Conservation (phyloP, 148 eudicot genomes). For the Rhododendron vialii region DNA sequence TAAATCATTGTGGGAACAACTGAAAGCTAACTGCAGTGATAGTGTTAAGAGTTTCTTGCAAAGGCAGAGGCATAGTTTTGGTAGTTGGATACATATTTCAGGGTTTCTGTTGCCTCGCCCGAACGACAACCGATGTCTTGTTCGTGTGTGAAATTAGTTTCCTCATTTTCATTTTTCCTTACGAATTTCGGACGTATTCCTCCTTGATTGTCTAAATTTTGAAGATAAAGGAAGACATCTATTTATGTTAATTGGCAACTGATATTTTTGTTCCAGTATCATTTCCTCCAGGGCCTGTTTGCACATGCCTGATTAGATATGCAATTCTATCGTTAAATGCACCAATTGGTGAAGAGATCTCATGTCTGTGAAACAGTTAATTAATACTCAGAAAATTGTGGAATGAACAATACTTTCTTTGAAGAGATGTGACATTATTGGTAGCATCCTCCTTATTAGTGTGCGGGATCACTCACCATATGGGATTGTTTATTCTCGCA, state of each 20-base stretch:
- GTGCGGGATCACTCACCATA: not conserved
- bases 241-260: not conserved
- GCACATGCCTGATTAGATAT: not conserved
- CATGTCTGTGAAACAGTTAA: not conserved
- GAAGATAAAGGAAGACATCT: not conserved
- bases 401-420: too few species aligned
- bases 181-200: not conserved
- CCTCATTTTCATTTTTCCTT: not conserved
- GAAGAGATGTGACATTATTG: not conserved
- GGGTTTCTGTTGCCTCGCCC: not conserved
- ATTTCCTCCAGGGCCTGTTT: not conserved
- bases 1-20: not conserved
- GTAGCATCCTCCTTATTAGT: not conserved
- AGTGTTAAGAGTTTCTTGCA: not conserved
- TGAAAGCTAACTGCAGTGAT: not conserved
- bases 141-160: not conserved
- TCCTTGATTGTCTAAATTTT: not conserved
- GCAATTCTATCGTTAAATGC: not conserved
- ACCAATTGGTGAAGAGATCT: not conserved
- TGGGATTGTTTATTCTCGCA: not conserved
- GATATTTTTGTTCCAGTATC: not conserved
- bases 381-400: not conserved
- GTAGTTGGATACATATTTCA: not conserved
- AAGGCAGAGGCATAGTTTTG: not conserved
- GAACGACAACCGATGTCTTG: not conserved